A percentile compares a stretch with the other conserved stretches of the same genome.
phyloP scores from a whole-genome alignment of 306 rosid species.

The Gleditsia sinensis region DNA sequence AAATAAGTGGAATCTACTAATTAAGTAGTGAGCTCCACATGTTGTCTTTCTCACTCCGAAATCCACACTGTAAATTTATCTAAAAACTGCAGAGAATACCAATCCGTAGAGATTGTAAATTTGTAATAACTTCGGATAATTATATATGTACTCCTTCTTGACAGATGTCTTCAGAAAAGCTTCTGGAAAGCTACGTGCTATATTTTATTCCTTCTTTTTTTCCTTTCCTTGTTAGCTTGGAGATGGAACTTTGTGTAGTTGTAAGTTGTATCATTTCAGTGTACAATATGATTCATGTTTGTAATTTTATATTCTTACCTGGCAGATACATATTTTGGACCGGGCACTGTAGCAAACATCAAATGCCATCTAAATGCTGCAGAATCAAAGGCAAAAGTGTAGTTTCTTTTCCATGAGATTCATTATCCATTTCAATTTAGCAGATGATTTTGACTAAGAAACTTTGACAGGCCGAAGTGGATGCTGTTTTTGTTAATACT shows the following conservation, averaged over 20 bases:
- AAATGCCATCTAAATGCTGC: constrained; percentile 58
- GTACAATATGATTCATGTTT: neutral
- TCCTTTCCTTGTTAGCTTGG: neutral
- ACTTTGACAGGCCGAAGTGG: constrained; percentile 67
- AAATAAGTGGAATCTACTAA: no score
- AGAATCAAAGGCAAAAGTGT: constrained; percentile 58
- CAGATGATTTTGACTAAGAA: constrained; percentile 22
- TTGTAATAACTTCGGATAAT: neutral
- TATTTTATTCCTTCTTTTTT: neutral
- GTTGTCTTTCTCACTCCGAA: no score
- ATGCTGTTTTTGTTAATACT: constrained; percentile 84
- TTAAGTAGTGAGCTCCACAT: no score
- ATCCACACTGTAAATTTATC: no score
- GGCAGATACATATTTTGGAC: constrained; percentile 81
- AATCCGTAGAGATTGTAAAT: neutral
- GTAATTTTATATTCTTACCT: neutral
- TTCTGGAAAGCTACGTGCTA: neutral
- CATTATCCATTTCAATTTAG: neutral
- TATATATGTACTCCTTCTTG: neutral
- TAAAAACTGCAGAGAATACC: no score
- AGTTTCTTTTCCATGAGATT: constrained; percentile 14
- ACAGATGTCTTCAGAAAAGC: neutral
- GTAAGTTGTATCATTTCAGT: neutral
- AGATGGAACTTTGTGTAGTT: neutral
- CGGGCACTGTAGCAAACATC: constrained; percentile 75